phyloP scores from a whole-genome alignment of 495 filamentous ascomycete species.

The Daldinia caldariorum region DNA sequence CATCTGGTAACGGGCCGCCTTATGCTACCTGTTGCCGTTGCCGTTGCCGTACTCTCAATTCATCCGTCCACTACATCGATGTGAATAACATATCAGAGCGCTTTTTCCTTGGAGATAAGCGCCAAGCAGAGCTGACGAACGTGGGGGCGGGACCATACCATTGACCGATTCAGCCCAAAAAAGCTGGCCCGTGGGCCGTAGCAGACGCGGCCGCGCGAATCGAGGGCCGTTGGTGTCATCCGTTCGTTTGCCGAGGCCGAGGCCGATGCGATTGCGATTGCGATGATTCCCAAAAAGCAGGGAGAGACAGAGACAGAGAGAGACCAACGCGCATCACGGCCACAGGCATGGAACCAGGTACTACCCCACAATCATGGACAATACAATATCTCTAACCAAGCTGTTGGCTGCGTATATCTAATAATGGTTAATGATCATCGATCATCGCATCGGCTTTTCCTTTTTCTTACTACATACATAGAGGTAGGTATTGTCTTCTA shows the following conservation, averaged over 20 bases:
- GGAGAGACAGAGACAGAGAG: background rate
- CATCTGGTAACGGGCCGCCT: background rate
- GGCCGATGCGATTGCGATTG: too few species aligned
- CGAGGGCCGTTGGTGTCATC: background rate
- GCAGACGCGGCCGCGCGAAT: slow-evolving; percentile 20
- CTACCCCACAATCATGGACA: slow-evolving; percentile 36
- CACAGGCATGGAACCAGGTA: background rate
- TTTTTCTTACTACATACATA: too few species aligned
- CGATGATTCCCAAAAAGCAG: background rate
- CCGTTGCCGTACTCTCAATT: background rate
- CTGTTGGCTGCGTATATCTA: slow-evolving; percentile 13
- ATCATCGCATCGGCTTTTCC: background rate
- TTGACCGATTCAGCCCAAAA: background rate
- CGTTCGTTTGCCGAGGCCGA: slow-evolving; percentile 7
- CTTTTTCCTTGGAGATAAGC: slow-evolving; percentile 24
- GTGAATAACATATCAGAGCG: background rate
- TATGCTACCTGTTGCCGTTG: background rate
- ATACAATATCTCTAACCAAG: background rate
- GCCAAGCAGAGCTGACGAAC: slow-evolving; percentile 11
- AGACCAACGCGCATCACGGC: slow-evolving; percentile 5
- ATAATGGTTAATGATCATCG: slow-evolving; percentile 6
- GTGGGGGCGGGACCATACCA: background rate
- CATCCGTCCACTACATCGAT: background rate
- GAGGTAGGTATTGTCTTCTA: too few species aligned
- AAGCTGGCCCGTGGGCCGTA: background rate